A percentile compares a stretch with the other conserved stretches of the same genome.
These are phyloP conservation scores for Physocladia obscura DNA, from an alignment of 192 early-diverging fungal genomes.

Conservation along the genomic window DNA sequence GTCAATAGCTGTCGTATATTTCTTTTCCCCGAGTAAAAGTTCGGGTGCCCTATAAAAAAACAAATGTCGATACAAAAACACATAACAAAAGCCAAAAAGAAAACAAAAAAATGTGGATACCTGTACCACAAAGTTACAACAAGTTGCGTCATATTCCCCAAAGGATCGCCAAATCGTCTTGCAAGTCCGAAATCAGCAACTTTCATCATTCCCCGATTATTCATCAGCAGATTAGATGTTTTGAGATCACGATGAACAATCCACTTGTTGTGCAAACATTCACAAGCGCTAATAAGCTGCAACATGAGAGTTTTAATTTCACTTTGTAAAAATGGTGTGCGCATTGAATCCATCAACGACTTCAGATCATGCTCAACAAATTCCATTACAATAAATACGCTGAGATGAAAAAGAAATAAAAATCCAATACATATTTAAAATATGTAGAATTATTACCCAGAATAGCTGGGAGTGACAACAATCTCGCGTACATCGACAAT, in stretches of 20 bases:
- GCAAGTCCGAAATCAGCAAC: constrained; percentile 62
- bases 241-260: constrained; percentile 58
- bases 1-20: constrained; percentile 88
- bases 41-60: constrained; percentile 74
- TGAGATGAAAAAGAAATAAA: constrained; percentile 9
- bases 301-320: constrained; percentile 66
- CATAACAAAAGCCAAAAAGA: not conserved
- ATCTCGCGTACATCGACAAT: constrained; percentile 80
- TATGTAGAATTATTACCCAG: no score
- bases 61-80: not conserved
- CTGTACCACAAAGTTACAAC: constrained; percentile 98
- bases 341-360: constrained; percentile 83
- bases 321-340: constrained; percentile 73
- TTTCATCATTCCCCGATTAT: constrained; percentile 75
- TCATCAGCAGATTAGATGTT: constrained; percentile 55
- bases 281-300: constrained; percentile 53
- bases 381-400: constrained; percentile 97
- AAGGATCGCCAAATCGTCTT: constrained; percentile 51
- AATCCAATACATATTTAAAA: no score
- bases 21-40: constrained; percentile 79
- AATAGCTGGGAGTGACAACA: constrained; percentile 66
- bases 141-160: constrained; percentile 54
- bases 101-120: constrained; percentile 61
- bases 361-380: constrained; percentile 96
- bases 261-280: constrained; percentile 54